Base-by-base conservation (phyloP, 176 grass and related monocot species). In the Juncus inflexus region DNA sequence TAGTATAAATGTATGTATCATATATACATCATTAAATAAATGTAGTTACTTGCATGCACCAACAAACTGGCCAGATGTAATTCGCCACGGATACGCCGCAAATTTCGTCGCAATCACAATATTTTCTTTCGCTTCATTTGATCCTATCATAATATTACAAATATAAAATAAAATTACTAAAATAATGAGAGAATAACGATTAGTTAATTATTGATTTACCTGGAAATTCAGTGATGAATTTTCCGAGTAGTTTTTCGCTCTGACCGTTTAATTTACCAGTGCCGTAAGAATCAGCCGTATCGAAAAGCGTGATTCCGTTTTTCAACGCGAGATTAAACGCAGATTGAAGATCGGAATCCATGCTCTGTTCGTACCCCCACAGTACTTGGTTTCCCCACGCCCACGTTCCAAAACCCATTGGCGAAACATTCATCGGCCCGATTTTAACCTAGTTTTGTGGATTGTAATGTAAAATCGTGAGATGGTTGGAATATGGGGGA, bases 331-430 rank as follows among this genome's bases (percentile, higher is more conserved):
- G 69, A 84, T 89, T 78, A 45, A 97, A 97, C 49, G 83, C 77
- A 13, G 91, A 84, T 73, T 89, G 85, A 58, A 97, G 78, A 49
- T 74, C 80, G n/a, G 0, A 64, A 61, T 97, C 80, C 88, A 97
- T 92, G 49, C 75, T 84, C 80, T 97, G 82, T 77, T 87, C 72
- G 70, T 97, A 97, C 6, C 85, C 88, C 94, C 94, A 97, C 2
- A 92, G 83, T 8, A 92, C 61, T 58, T 97, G 83, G 60, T 97
- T 97, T 70, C 88, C 87, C 87, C 92, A 89, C 8, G 92, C 92
- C 92, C 92, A 97, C 15, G 92, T 97, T 61, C 92, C 87, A 66
- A 97, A 89, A 74, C 87, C 92, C 92, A 91, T 97, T 5, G 87
- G 88, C 28, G 87, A 89, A 45, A 91, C 77, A 42, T 60, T 86